phyloP scores from a whole-genome alignment of 139 green algal genomes.

The Haematococcus sp. region DNA sequence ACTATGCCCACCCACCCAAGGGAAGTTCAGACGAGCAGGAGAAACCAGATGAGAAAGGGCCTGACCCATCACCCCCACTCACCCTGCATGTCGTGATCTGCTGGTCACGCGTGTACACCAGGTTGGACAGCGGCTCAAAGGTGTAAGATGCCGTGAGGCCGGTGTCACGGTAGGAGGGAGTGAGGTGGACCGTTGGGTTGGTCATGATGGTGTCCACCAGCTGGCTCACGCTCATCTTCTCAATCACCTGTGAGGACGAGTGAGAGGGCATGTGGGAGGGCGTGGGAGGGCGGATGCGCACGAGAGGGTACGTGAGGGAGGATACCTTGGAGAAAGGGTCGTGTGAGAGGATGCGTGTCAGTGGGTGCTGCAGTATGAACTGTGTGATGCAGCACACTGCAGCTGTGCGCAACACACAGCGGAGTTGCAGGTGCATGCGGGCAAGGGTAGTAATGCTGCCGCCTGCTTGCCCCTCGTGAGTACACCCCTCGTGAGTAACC shows the following conservation, averaged over 20 bases:
- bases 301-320: too few species aligned
- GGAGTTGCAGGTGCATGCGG: too few species aligned
- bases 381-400: too few species aligned
- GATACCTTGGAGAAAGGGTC: not conserved
- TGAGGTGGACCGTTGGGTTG: conserved; percentile 73
- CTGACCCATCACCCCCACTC: not conserved
- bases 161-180: conserved; percentile 66
- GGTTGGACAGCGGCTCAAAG: conserved; percentile 90
- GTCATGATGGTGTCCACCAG: conserved; percentile 92
- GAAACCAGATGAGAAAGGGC: too few species aligned
- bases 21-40: too few species aligned
- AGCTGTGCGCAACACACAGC: too few species aligned
- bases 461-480: too few species aligned
- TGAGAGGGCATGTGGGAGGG: not conserved
- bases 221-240: conserved; percentile 82
- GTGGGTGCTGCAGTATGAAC: too few species aligned
- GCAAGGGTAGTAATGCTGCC: too few species aligned
- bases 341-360: not conserved
- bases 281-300: too few species aligned
- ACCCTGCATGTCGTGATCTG: conserved; percentile 83
- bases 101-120: conserved; percentile 95
- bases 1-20: too few species aligned
- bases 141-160: conserved; percentile 83
- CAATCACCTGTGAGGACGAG: conserved; percentile 35
- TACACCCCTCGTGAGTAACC: too few species aligned